A percentile compares a stretch with the other conserved stretches of the same genome.
phyloP scores from a whole-genome alignment of 768 basidiomycete species.

The Suillus sp. region DNA sequence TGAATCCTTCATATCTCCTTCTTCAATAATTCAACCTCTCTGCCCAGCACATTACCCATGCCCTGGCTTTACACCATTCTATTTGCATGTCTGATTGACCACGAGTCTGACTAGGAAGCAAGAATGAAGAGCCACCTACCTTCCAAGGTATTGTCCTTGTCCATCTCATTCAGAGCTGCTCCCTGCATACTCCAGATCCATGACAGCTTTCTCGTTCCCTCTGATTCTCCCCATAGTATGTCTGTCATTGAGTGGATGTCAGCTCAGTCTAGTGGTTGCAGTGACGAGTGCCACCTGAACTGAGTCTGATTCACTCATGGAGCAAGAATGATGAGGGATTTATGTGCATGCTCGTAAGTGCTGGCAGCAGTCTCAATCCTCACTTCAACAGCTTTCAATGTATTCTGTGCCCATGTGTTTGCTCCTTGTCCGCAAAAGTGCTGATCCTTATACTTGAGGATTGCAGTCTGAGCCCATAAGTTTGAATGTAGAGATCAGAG shows the following conservation, averaged over 20 bases:
- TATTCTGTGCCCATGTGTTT: not conserved
- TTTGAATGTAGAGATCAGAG: not conserved
- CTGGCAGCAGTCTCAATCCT: not conserved
- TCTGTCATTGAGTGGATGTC: constrained; percentile 10
- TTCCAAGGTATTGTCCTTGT: not conserved
- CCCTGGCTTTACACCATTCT: not conserved
- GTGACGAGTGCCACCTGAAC: not conserved
- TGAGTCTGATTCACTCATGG: not conserved
- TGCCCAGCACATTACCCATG: not conserved
- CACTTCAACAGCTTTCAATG: not conserved
- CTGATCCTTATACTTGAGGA: not conserved
- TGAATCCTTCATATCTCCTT: not conserved
- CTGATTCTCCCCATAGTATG: constrained; percentile 4
- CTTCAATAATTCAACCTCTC: not conserved
- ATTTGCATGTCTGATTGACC: not conserved
- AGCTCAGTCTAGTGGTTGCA: not conserved
- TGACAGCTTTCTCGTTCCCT: constrained; percentile 13
- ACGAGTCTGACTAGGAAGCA: not conserved
- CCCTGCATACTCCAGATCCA: constrained; percentile 18
- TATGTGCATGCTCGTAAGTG: constrained; percentile 1
- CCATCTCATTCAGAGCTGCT: not conserved
- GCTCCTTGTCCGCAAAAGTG: not conserved
- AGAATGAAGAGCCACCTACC: not conserved
- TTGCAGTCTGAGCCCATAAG: not conserved
- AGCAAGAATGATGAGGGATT: not conserved